Percentiles rank a stretch among this genome's conserved stretches.
Evolutionary conservation across 176 grass and related monocot genomes (phyloP).

Genomic region (Carex kokanica): DNA sequence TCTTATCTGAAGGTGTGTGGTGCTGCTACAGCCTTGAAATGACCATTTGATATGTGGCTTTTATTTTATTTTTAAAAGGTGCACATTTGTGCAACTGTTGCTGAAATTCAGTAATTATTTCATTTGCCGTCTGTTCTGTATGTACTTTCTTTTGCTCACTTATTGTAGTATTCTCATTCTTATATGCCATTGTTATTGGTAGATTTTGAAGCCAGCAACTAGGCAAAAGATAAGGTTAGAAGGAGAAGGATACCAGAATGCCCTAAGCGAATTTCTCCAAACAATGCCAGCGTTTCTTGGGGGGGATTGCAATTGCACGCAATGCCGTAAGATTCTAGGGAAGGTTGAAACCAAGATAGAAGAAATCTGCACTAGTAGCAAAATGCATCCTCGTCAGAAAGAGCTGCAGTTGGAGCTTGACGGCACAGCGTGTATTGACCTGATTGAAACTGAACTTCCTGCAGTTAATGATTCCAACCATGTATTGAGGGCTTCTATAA

Average conservation of each 20-base stretch:
- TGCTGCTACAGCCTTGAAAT: background rate
- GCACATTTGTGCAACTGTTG: background rate
- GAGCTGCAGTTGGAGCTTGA: background rate
- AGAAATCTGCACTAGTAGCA: conserved; percentile 30
- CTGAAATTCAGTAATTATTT: background rate
- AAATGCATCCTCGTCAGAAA: conserved; percentile 27
- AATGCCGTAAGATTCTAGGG: conserved; percentile 44
- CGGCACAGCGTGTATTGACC: background rate
- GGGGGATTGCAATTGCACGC: conserved; percentile 65
- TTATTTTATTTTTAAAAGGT: background rate
- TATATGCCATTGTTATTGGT: conserved; percentile 5
- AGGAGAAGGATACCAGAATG: conserved; percentile 74
- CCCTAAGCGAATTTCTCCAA: conserved; percentile 57
- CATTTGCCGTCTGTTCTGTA: background rate
- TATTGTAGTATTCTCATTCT: conserved; percentile 14
- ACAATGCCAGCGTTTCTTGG: conserved; percentile 63
- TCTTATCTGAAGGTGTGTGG: background rate
- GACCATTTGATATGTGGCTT: background rate
- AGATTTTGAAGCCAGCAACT: conserved; percentile 74
- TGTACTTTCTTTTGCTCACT: background rate
- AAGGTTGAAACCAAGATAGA: conserved; percentile 27
- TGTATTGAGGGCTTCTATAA: conserved; percentile 51
- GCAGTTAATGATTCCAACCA: conserved; percentile 50
- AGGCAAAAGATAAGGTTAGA: conserved; percentile 72
- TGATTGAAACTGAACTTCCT: conserved; percentile 27